Evolutionary conservation across 179 eudicot species (phyloP), one percentile per base, ranked within the genome.

Genomic region (Silene coronaria): DNA sequence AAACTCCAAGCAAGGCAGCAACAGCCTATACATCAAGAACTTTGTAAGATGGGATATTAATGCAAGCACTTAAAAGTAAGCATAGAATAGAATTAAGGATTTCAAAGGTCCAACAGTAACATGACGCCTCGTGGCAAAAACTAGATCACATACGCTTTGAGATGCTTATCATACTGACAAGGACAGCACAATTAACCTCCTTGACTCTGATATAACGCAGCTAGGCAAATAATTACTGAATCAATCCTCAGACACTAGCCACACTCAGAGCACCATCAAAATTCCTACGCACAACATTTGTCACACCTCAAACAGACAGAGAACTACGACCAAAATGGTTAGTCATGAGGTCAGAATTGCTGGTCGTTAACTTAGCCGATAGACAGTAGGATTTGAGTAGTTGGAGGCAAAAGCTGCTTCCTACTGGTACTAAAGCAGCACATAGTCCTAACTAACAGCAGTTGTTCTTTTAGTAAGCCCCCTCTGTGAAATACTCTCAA

Each of bases 1-100:
- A 67, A 61, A 87, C 80, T 76, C 91, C 97, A 70, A 84, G 62
- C 72, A 88, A 57, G 85, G 88, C 88, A 82, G 86, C 78, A 80
- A 82, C 65, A 30, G 81, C 91, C 99, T 96, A 90, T 72, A 68
- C 21, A 30, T 60, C 8, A 60, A 28, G 24, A 66, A 72, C 48
- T 70, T 57, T 60, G 63, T 77, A 68, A 53, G 75, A 48, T 48
- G 67, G n/a, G 10, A 51, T 59, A 19, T 32, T 60, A 42, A 62
- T 8, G 22, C n/a, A 24, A 51, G 58, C 55, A 53, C 57, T 12
- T 27, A 64, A 17, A 69, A 69, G 19, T 42, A 7, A 13, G n/a
- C n/a, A 30, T 57, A 12, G 51, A 69, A 6, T 5, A 12, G 27
- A 30, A 11, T 53, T 8, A 16, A 57, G 46, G 48, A 26, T 5